Evolutionary conservation across 345 rosid species (phyloP).

Genomic region (Kernera saxatilis): DNA sequence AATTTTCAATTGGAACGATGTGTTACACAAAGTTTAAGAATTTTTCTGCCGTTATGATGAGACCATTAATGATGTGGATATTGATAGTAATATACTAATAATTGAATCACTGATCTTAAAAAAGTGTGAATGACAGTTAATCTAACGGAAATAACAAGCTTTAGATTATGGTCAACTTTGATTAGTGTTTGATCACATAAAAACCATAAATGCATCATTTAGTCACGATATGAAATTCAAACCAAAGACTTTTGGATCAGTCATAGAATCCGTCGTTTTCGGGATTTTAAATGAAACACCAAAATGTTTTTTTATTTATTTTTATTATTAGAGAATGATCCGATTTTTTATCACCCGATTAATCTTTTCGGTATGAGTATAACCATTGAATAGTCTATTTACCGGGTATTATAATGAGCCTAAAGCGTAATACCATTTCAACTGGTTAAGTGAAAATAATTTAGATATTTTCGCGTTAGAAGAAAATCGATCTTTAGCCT

Average conservation of each 20-base stretch:
- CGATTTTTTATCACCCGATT: no score
- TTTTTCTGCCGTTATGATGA: neutral
- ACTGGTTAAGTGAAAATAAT: no score
- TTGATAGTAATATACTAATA: neutral
- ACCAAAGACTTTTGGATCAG: neutral
- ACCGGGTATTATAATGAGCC: no score
- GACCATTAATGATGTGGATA: neutral
- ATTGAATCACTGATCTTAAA: neutral
- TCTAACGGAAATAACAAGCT: neutral
- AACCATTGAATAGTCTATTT: no score
- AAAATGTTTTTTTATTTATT: no score
- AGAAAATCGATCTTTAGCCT: no score
- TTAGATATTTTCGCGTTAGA: no score
- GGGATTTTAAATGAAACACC: neutral
- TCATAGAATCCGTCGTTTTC: neutral
- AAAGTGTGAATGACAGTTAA: neutral
- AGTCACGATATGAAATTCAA: neutral
- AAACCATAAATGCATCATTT: neutral
- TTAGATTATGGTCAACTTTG: conserved; percentile 6
- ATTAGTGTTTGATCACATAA: neutral
- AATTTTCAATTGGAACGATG: neutral
- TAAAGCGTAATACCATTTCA: no score
- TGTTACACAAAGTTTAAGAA: neutral
- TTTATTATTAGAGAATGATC: no score
- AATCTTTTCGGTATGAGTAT: no score